Percentiles rank a stretch among this genome's conserved stretches.
Evolutionary conservation across 331 rosid genomes (phyloP).

Genomic region (Telfairia occidentalis): DNA sequence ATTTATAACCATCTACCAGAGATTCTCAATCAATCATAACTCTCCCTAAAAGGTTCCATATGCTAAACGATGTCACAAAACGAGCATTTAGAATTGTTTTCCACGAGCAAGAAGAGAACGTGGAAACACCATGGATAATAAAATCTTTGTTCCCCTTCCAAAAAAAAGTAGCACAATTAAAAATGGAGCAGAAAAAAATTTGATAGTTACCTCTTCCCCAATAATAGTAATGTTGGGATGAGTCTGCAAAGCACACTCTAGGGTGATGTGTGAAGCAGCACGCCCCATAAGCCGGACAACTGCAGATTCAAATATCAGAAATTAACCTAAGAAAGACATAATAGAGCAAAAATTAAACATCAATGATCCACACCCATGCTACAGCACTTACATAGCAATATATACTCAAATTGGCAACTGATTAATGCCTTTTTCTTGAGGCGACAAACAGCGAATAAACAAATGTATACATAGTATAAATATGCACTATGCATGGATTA

Average conservation of each 20-base stretch:
- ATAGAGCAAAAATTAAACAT: background rate
- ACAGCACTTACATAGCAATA: background rate
- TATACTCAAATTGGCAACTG: background rate
- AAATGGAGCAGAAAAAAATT: constrained; percentile 2
- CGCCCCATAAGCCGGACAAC: constrained; percentile 99
- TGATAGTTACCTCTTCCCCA: constrained; percentile 84
- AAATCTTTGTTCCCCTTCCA: background rate
- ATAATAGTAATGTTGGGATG: constrained; percentile 89
- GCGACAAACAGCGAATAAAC: background rate
- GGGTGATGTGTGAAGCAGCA: constrained; percentile 96
- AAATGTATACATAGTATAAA: background rate
- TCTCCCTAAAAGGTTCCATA: background rate
- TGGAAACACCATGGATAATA: background rate
- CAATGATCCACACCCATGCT: background rate
- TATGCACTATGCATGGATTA: background rate
- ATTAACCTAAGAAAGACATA: background rate
- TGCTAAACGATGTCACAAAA: background rate
- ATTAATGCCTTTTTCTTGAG: background rate
- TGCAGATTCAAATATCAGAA: constrained; percentile 25
- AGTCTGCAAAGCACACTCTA: constrained; percentile 96
- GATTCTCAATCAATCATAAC: background rate
- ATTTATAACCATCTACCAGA: background rate
- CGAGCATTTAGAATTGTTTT: background rate
- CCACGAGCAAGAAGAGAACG: background rate
- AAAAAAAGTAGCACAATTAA: background rate